Evolutionary conservation across 1,284 basidiomycete species (phyloP).

Genomic region (Apiotrichum gracile): DNA sequence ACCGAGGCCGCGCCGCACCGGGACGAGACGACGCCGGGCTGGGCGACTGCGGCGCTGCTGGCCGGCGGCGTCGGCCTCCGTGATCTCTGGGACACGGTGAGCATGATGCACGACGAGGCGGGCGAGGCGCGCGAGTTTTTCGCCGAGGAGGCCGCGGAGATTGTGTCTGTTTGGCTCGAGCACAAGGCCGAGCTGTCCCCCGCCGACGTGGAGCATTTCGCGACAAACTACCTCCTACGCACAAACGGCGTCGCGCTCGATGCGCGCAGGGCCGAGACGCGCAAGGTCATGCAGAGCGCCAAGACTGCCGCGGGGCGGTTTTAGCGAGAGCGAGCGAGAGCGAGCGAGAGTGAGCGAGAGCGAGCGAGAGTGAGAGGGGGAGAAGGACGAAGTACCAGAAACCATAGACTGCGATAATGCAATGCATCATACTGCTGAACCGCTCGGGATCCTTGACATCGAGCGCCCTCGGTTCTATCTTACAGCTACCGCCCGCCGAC

Average conservation of each 20-base stretch:
- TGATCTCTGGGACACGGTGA: constrained; percentile 36
- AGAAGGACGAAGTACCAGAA: neutral
- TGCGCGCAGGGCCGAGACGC: constrained; percentile 21
- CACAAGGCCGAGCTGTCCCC: constrained; percentile 14
- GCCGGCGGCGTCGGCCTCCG: constrained; percentile 34
- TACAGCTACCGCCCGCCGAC: constrained; percentile 20
- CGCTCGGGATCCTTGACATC: no score
- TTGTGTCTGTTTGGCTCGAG: constrained; percentile 25
- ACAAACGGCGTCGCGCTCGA: constrained; percentile 17
- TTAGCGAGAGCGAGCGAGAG: constrained; percentile 9
- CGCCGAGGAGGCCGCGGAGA: constrained; percentile 36
- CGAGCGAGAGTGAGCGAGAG: no score
- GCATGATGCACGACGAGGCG: constrained; percentile 29
- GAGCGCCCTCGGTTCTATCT: no score
- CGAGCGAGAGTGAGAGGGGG: neutral
- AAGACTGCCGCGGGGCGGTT: constrained; percentile 31
- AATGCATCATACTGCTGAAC: no score
- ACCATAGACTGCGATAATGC: neutral
- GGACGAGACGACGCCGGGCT: constrained; percentile 7
- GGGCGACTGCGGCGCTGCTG: constrained; percentile 32
- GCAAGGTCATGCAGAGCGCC: constrained; percentile 28
- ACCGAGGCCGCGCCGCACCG: constrained; percentile 13
- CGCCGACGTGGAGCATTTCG: constrained; percentile 35
- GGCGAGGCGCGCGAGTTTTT: constrained; percentile 35
- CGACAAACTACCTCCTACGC: constrained; percentile 32